Conservation (phyloP, 192 early-diverging fungal species). For the Backusella tarrabulga region DNA sequence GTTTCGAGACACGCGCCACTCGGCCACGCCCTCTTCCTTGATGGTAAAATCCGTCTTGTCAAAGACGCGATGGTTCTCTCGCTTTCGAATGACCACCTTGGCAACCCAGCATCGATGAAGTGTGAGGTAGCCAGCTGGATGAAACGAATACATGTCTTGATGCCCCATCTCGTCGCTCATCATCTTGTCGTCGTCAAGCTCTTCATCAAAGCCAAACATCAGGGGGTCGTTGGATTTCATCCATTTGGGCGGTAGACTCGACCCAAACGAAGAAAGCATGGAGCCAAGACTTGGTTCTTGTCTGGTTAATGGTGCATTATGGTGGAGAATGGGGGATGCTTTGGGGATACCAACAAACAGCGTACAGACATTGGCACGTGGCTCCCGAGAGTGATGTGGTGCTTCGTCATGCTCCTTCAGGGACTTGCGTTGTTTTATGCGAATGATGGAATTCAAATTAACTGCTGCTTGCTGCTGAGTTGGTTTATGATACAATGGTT, state of each 20-base stretch:
- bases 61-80: slow-evolving; percentile 42
- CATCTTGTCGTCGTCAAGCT: slow-evolving; percentile 27
- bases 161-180: slow-evolving; percentile 41
- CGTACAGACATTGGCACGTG: slow-evolving; percentile 24
- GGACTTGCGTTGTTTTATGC: slow-evolving; percentile 39
- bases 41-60: slow-evolving; percentile 47
- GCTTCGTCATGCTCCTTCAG: neutral
- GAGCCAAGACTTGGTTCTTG: slow-evolving; percentile 19
- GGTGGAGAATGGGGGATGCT: neutral
- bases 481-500: slow-evolving; percentile 26
- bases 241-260: slow-evolving; percentile 16
- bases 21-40: slow-evolving; percentile 53
- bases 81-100: slow-evolving; percentile 36
- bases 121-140: slow-evolving; percentile 52
- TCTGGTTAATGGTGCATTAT: neutral
- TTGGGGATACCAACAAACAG: slow-evolving; percentile 18
- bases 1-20: slow-evolving; percentile 48
- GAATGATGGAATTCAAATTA: slow-evolving; percentile 19
- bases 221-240: slow-evolving; percentile 23
- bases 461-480: neutral
- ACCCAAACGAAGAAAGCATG: slow-evolving; percentile 16
- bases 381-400: neutral
- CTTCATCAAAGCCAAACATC: slow-evolving; percentile 36
- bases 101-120: slow-evolving; percentile 53
- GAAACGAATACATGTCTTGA: slow-evolving; percentile 53